phyloP scores from a whole-genome alignment of 2,329 filamentous ascomycete genomes.

The Mollisiaceae sp. region DNA sequence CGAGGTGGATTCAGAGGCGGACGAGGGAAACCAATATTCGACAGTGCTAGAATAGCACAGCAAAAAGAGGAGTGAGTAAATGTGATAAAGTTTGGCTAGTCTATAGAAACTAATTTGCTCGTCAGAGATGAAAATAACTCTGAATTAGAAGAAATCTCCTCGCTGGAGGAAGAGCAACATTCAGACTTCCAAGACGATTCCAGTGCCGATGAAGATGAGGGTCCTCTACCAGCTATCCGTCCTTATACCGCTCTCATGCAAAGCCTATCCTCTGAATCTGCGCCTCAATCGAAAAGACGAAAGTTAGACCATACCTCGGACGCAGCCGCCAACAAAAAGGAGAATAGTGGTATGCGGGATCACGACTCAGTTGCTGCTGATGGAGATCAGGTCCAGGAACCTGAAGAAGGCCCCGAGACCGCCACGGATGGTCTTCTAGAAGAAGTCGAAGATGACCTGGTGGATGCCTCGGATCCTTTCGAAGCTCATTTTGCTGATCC shows the following conservation, averaged over 20 bases:
- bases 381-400: constrained; percentile 53
- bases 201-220: constrained; percentile 50
- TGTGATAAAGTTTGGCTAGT: neutral
- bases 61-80: constrained; percentile 46
- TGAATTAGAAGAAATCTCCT: constrained; percentile 43
- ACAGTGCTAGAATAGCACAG: constrained; percentile 52
- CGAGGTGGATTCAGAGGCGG: constrained; percentile 36
- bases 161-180: constrained; percentile 45
- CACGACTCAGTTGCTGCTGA: constrained; percentile 25
- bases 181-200: constrained; percentile 49
- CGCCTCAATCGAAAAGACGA: constrained; percentile 59
- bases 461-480: constrained; percentile 72
- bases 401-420: constrained; percentile 52
- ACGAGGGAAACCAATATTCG: constrained; percentile 49
- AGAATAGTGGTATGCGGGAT: constrained; percentile 28
- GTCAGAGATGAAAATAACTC: constrained; percentile 39
- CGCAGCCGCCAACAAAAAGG: constrained; percentile 12
- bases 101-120: constrained; percentile 14
- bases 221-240: constrained; percentile 46
- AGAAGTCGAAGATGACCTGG: constrained; percentile 53
- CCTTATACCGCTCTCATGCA: constrained; percentile 65
- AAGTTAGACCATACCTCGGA: constrained; percentile 52
- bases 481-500: constrained; percentile 77
- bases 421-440: constrained; percentile 43
- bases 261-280: constrained; percentile 55